These are phyloP conservation scores for Cyberlindnera sargentensis DNA, from an alignment of 805 yeast genomes.

Conservation along the genomic window DNA sequence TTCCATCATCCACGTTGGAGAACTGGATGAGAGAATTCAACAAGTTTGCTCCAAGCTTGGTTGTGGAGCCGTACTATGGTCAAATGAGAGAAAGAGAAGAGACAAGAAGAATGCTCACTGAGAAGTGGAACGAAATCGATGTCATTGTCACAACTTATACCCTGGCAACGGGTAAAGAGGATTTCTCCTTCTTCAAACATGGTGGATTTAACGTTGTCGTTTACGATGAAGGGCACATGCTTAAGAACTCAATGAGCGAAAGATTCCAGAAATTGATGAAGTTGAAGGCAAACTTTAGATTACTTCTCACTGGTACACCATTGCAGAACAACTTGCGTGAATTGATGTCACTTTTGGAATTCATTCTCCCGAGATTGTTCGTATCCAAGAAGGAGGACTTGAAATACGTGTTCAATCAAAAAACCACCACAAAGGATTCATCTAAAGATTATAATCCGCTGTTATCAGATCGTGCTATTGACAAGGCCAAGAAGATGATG, in stretches of 20 bases:
- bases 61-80: slow-evolving; percentile 92
- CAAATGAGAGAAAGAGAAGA: slow-evolving; percentile 79
- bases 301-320: slow-evolving; percentile 94
- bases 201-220: slow-evolving; percentile 81
- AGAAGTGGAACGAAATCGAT: slow-evolving; percentile 54
- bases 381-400: slow-evolving; percentile 77
- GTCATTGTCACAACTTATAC: slow-evolving; percentile 93
- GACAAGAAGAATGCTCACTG: slow-evolving; percentile 59
- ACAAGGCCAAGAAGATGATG: slow-evolving; percentile 96
- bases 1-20: slow-evolving; percentile 94
- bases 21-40: slow-evolving; percentile 95
- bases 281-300: slow-evolving; percentile 73
- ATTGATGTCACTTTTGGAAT: slow-evolving; percentile 81
- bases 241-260: slow-evolving; percentile 84
- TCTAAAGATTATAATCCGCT: slow-evolving; percentile 63
- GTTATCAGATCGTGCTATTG: slow-evolving; percentile 83
- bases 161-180: slow-evolving; percentile 83
- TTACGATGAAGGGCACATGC: slow-evolving; percentile 96
- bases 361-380: slow-evolving; percentile 81
- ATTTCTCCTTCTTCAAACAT: slow-evolving; percentile 67
- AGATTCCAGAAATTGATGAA: slow-evolving; percentile 84
- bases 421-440: slow-evolving; percentile 57
- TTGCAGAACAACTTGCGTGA: slow-evolving; percentile 89
- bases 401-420: slow-evolving; percentile 78
- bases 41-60: slow-evolving; percentile 75